Base-by-base conservation (phyloP, 352 stramenopile genomes). In the Globisporangium heterothallicum region DNA sequence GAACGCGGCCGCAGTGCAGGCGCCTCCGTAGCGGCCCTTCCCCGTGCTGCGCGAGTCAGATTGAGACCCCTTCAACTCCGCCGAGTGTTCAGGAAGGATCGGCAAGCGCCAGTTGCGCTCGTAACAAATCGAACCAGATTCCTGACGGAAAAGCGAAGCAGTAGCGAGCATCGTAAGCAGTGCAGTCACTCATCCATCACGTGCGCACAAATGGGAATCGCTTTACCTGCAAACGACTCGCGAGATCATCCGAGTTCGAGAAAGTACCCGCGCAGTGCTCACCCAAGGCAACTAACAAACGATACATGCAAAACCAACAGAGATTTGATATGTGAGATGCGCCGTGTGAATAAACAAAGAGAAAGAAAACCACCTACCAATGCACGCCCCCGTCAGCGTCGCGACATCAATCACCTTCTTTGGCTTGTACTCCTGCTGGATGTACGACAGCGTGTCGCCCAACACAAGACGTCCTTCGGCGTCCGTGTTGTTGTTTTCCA, bases 371-470 rank as follows among this genome's bases (percentile, higher is more conserved):
- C 5, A 42, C 61, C 34, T 70, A 85, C 76, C 72, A 42, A 96
- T 84, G 54, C 88, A 96, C 14, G 88, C 88, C 30, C 87, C 88
- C 21, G 92, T 97, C 24, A 98, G 75, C 35, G 94, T 98, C 27
- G 92, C 92, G 18, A 97, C 84, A 56, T 98, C 92, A 49, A 98
- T 89, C 47, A 98, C 64, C n/a, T 85, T 91, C 61, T 97, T 84
- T 7, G 89, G 84, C 40, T 84, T 86, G 74, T 92, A 91, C 55
- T 88, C 61, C 61, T 93, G 76, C 68, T 95, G 75, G 52, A 95
- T 69, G 59, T 92, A 95, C 49, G 88, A 90, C 50, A 97, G 74
- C 42, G 88, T 72, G 49, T 97, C 92, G 22, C 73, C 91, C 26
- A 98, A 74, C 49, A 97, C 88, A 25, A 98, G 70, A 6, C 91